Conservation (phyloP, 805 yeast species). For the Starmerella stellata region DNA sequence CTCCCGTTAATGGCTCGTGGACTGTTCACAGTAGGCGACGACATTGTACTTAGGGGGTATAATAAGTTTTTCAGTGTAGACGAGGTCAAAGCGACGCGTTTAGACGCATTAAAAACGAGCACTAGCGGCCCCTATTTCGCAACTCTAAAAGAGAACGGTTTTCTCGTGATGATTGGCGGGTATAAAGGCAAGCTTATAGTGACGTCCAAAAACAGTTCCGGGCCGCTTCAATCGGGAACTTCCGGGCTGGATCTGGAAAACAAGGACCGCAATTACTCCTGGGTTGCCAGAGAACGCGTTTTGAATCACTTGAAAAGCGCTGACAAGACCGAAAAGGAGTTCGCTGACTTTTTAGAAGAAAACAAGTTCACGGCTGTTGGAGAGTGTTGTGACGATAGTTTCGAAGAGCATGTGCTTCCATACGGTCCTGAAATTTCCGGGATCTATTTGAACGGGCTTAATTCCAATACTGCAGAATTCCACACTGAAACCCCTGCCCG, state of each 20-base stretch:
- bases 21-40: slow-evolving; percentile 36
- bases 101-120: slow-evolving; percentile 28
- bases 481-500: slow-evolving; percentile 41
- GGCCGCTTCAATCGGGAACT: slow-evolving; percentile 33
- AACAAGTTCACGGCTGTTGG: slow-evolving; percentile 66
- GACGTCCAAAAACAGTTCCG: slow-evolving; percentile 83
- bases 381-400: slow-evolving; percentile 77
- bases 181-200: slow-evolving; percentile 62
- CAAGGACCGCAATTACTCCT: slow-evolving; percentile 45
- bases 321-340: slow-evolving; percentile 29
- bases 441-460: slow-evolving; percentile 75
- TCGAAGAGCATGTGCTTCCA: slow-evolving; percentile 83
- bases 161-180: slow-evolving; percentile 71
- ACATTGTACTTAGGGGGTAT: slow-evolving; percentile 67
- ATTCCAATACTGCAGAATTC: slow-evolving; percentile 46
- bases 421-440: slow-evolving; percentile 57
- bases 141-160: slow-evolving; percentile 82
- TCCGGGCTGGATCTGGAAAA: no score
- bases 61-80: slow-evolving; percentile 79
- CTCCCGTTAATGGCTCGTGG: slow-evolving; percentile 76
- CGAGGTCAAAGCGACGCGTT: slow-evolving; percentile 40
- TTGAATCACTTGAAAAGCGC: slow-evolving; percentile 31
- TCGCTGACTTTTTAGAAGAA: slow-evolving; percentile 38
- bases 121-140: slow-evolving; percentile 65
- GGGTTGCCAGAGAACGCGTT: slow-evolving; percentile 46